Evolutionary conservation across 1,139 yeast genomes (phyloP), one percentile per base, ranked within the genome.

Genomic region (Saccharomycopsis hybrid): DNA sequence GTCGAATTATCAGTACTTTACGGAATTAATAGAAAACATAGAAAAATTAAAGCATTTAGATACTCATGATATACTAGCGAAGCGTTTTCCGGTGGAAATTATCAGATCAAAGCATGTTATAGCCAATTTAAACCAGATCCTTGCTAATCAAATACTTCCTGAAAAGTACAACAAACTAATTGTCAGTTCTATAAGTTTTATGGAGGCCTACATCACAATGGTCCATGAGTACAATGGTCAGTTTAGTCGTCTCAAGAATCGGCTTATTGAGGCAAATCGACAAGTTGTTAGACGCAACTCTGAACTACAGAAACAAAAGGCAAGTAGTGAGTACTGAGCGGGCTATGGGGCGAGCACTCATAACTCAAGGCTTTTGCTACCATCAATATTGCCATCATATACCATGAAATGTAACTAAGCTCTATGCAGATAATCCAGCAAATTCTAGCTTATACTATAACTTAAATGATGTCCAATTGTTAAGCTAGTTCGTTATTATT

Each of bases 171-270:
- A 25, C 32, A n/a, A 28, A n/a, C 18, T 48, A n/a, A 30, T 48
- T 9, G 47, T 40, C 4, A 29, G 33, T 27, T 43, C 47, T 5
- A 39, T 43, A 9, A 18, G 27, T 4, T 43, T 32, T 30, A 13
- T 43, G 8, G 44, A 48, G n/a, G 27, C 35, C 18, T 48, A 37
- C 32, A n/a, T 43, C 7, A 27, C 8, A 24, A 25, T 38, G 25
- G 40, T 43, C 28, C 32, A 37, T 13, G 43, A 35, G 9, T 48
- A 43, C 35, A 48, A 48, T 28, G 27, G 32, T 11, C 40, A 37
- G 30, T 25, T 33, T 9, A 35, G n/a, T 9, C 4, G n/a, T 4
- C 25, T 48, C 18, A 8, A 38, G 30, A 13, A 36, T 9, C 18
- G 13, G 39, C 39, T 36, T 5, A 24, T 13, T 36, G 24, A 8